Base-by-base conservation (phyloP, 148 eudicot genomes). In the Spergularia bocconei region DNA sequence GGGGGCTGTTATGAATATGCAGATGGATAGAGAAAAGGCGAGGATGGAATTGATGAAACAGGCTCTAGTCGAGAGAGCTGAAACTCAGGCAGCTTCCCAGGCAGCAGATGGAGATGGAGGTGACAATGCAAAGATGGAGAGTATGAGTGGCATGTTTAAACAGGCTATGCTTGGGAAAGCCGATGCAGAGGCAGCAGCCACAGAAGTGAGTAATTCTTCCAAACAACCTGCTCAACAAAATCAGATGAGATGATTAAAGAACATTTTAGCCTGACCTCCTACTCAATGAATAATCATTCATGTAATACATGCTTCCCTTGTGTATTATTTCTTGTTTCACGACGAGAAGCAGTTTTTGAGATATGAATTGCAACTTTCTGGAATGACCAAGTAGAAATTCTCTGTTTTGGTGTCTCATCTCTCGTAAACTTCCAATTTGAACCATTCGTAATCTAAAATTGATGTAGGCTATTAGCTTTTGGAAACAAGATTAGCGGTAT, bases 11-110 rank as follows among this genome's bases (percentile, higher is more conserved):
- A 87, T 96, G 78, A 79, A 89, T 62, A 80, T 80, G 80, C 94
- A 96, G 90, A 91, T 88, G 74, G 88, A 92, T 62, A 87, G 88
- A 69, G 98, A 91, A 62, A 88, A 89, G 67, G 74, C 82, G 55
- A 83, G 63, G 84, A 85, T 48, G 72, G 85, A 92, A 76, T 91
- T 91, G 98, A 81, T 90, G 88, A 77, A 79, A 72, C 96, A 85
- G 69, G 96, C 91, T 75, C 76, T 91, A 74, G 78, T 88, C 23
- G 94, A 95, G 81, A 72, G 82, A 82, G 86, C 85, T 54, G 87
- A 88, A 82, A 84, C 86, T 36, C 87, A 88, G 70, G 85, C 75
- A 74, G 60, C 72, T 75, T 75, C 79, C 36, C 36, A 29, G 33
- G 88, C 80, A 58, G 73, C 39, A 36, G 52, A 51, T 47, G 2